Conservation (phyloP, 371 early-diverging fungal species). For the Rhizopus sp. region DNA sequence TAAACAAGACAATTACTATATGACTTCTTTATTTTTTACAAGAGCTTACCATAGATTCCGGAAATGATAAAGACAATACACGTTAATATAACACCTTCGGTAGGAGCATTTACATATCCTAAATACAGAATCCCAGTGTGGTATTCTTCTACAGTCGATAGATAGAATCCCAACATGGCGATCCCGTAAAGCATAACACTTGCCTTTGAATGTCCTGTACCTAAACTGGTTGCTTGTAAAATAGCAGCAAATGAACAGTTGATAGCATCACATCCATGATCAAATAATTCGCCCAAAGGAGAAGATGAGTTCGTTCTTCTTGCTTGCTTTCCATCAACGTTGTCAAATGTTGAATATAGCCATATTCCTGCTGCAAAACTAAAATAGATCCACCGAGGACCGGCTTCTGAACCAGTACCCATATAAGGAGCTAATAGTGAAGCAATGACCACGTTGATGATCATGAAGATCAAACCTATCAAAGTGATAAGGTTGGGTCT, state of each 20-base stretch:
- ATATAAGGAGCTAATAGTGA: constrained; percentile 48
- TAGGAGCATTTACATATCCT: constrained; percentile 93
- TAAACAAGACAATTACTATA: not conserved
- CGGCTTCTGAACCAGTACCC: constrained; percentile 28
- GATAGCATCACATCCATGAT: constrained; percentile 93
- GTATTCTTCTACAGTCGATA: constrained; percentile 95
- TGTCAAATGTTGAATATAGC: constrained; percentile 96
- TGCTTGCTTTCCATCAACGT: constrained; percentile 98
- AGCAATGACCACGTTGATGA: constrained; percentile 72
- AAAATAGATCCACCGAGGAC: constrained; percentile 48
- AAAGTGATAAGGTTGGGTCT: constrained; percentile 98
- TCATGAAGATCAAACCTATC: constrained; percentile 88
- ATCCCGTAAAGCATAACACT: constrained; percentile 64
- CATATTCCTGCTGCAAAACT: constrained; percentile 86
- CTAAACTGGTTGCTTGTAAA: constrained; percentile 83
- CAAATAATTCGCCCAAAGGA: constrained; percentile 96
- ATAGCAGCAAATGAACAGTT: constrained; percentile 88
- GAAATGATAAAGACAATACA: constrained; percentile 72
- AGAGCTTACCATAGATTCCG: constrained; percentile 57
- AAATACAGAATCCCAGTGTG: constrained; percentile 92
- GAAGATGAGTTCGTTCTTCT: constrained; percentile 88
- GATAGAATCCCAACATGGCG: constrained; percentile 84
- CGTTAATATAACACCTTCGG: constrained; percentile 89
- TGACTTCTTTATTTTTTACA: not conserved
- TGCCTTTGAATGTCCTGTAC: constrained; percentile 76